Evolutionary conservation across 2,329 filamentous ascomycete genomes (phyloP).

Genomic region (Pestalotiopsis sp.): DNA sequence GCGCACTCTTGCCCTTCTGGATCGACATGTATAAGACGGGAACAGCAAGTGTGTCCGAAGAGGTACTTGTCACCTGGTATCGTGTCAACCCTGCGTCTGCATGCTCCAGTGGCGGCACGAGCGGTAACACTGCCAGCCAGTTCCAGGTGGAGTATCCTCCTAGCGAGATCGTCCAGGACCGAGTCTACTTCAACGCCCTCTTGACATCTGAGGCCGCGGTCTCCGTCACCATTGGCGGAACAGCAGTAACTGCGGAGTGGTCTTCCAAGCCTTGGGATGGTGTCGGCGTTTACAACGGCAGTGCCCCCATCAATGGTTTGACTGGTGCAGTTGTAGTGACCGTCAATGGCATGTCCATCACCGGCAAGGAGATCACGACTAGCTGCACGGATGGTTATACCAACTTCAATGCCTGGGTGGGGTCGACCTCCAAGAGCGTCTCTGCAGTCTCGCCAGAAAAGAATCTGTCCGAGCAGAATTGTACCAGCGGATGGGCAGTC

Average conservation of each 20-base stretch:
- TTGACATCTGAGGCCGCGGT: slow-evolving; percentile 24
- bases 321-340: slow-evolving; percentile 31
- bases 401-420: slow-evolving; percentile 2
- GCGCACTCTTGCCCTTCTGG: slow-evolving; percentile 50
- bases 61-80: slow-evolving; percentile 37
- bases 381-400: background rate
- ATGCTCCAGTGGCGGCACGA: slow-evolving; percentile 35
- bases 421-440: background rate
- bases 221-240: slow-evolving; percentile 36
- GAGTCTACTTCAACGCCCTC: slow-evolving; percentile 17
- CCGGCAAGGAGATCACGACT: background rate
- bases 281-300: slow-evolving; percentile 37
- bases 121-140: slow-evolving; percentile 31
- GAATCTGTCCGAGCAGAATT: background rate
- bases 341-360: slow-evolving; percentile 11
- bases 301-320: slow-evolving; percentile 24
- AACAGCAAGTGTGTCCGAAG: slow-evolving; percentile 30
- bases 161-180: slow-evolving; percentile 19
- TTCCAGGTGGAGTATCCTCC: slow-evolving; percentile 26
- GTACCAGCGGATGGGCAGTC: background rate
- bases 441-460: background rate
- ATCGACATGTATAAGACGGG: slow-evolving; percentile 52
- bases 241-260: slow-evolving; percentile 32
- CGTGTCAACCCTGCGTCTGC: slow-evolving; percentile 29
- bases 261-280: slow-evolving; percentile 28